phyloP scores from a whole-genome alignment of 257 asterid genomes.

The Galeopsis tetrahit region DNA sequence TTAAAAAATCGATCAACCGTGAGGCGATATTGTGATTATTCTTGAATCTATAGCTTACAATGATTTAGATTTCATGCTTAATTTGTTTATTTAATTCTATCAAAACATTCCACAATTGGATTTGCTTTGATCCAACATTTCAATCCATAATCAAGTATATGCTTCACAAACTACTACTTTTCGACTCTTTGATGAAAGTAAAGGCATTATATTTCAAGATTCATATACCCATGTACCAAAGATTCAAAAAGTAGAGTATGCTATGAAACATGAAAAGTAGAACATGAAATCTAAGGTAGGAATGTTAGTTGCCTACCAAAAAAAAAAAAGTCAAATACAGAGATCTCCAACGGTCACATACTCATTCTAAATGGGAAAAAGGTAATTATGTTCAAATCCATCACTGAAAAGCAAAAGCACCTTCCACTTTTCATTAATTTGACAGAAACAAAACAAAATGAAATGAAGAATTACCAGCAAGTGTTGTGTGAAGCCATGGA shows the following conservation, averaged over 20 bases:
- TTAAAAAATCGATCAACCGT: too few relatives aligned
- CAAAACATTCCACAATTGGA: too few relatives aligned
- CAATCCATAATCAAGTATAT: constrained; percentile 7
- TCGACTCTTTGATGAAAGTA: background rate
- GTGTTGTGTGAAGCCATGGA: constrained; percentile 85
- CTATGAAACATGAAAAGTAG: background rate
- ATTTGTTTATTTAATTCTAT: too few relatives aligned
- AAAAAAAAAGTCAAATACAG: background rate
- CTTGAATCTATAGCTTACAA: too few relatives aligned
- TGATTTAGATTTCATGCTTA: too few relatives aligned
- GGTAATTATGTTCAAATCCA: constrained; percentile 23
- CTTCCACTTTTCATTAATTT: background rate
- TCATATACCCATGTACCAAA: background rate
- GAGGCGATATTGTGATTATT: too few relatives aligned
- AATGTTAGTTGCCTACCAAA: background rate
- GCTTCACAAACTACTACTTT: constrained; percentile 17
- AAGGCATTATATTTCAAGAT: constrained; percentile 31
- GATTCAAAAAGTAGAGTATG: background rate
- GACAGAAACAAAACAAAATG: background rate
- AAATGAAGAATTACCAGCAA: constrained; percentile 54
- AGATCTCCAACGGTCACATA: constrained; percentile 45
- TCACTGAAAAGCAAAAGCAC: background rate
- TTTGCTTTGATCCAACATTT: background rate
- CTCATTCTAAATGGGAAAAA: constrained; percentile 29
- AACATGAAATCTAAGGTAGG: background rate